phyloP scores from a whole-genome alignment of 2,329 filamentous ascomycete genomes.

The Ophiostoma pallidulum region DNA sequence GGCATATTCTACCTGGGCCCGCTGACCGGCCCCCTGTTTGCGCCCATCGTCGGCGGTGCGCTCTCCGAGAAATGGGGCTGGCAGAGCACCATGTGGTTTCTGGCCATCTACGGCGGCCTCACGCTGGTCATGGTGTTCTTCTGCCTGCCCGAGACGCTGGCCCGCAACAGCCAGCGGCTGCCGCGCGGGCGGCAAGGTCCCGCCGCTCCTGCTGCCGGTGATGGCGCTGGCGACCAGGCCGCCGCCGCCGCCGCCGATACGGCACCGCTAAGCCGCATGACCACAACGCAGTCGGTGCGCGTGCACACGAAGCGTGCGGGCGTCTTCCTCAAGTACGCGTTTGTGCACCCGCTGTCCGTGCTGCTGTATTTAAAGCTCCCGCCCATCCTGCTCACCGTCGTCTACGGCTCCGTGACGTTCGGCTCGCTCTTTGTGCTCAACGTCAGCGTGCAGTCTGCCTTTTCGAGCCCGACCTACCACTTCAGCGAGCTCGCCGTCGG shows the following conservation, averaged over 20 bases:
- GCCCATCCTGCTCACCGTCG: slow-evolving; percentile 62
- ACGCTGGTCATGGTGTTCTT: slow-evolving; percentile 48
- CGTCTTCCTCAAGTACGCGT: slow-evolving; percentile 45
- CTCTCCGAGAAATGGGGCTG: slow-evolving; percentile 62
- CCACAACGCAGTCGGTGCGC: slow-evolving; percentile 48
- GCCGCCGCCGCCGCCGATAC: neutral
- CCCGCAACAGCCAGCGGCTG: slow-evolving; percentile 17
- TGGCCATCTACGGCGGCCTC: slow-evolving; percentile 58
- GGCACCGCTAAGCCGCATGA: slow-evolving; percentile 38
- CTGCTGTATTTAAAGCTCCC: slow-evolving; percentile 65
- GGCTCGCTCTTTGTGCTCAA: slow-evolving; percentile 68
- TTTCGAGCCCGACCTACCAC: slow-evolving; percentile 56
- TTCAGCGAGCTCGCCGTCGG: slow-evolving; percentile 62
- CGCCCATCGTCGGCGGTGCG: slow-evolving; percentile 67
- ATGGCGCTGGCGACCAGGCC: neutral
- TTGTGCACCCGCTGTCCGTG: slow-evolving; percentile 65
- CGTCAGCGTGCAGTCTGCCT: slow-evolving; percentile 64
- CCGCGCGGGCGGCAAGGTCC: neutral
- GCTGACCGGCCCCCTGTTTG: slow-evolving; percentile 61
- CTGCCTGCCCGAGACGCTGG: slow-evolving; percentile 57
- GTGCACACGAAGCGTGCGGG: slow-evolving; percentile 45
- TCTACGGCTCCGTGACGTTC: slow-evolving; percentile 66
- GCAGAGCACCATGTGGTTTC: slow-evolving; percentile 71
- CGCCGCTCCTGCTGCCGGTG: slow-evolving; percentile 2
- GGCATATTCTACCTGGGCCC: slow-evolving; percentile 74